Percentiles rank a stretch among this genome's conserved stretches.
Evolutionary conservation across 1,284 basidiomycete species (phyloP).

Genomic region (Ceratobasidium papillatum): DNA sequence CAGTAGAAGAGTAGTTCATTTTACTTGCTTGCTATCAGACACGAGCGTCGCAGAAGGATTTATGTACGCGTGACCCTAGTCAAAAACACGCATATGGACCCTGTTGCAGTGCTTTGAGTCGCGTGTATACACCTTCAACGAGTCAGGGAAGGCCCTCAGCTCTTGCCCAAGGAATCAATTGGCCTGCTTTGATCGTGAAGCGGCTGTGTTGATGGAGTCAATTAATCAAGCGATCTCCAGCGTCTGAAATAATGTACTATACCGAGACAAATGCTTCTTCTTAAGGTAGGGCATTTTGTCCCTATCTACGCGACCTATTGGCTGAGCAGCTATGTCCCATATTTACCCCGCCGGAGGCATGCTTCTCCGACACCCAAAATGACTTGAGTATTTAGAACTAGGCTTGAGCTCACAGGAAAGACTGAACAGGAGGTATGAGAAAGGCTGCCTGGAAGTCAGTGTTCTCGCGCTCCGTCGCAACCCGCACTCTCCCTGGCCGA

Average conservation of each 20-base stretch:
- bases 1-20: slow-evolving; percentile 10
- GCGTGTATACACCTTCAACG: background rate
- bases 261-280: background rate
- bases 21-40: background rate
- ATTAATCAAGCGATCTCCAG: slow-evolving; percentile 9
- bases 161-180: background rate
- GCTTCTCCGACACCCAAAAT: background rate
- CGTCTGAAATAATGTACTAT: background rate
- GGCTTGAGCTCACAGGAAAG: background rate
- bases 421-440: background rate
- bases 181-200: background rate
- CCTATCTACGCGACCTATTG: background rate
- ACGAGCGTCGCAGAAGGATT: slow-evolving; percentile 5
- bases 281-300: background rate
- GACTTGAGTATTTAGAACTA: background rate
- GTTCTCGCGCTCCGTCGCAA: background rate
- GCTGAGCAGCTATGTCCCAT: background rate
- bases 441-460: background rate
- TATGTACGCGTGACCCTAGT: background rate
- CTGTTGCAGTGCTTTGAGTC: slow-evolving; percentile 5
- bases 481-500: slow-evolving; percentile 10
- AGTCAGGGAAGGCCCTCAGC: slow-evolving; percentile 14
- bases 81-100: background rate
- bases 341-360: background rate
- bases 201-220: slow-evolving; percentile 23